phyloP scores from a whole-genome alignment of 495 filamentous ascomycete genomes.

The Aspergillus panamensis region DNA sequence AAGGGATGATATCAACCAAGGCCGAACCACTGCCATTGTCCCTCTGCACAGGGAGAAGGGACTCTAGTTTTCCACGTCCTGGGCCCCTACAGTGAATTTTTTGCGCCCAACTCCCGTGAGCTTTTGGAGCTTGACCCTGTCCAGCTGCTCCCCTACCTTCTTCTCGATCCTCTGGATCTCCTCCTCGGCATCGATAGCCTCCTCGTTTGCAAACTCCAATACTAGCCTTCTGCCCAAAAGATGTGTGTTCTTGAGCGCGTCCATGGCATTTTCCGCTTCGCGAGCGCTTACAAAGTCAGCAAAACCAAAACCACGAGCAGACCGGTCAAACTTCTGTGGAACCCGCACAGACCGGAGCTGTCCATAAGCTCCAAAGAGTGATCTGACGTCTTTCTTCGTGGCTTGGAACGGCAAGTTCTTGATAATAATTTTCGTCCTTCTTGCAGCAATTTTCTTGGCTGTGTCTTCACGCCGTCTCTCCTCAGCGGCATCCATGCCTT shows the following conservation, averaged over 20 bases:
- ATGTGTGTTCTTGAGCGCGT: constrained; percentile 89
- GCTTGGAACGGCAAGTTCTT: constrained; percentile 98
- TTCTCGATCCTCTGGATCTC: constrained; percentile 94
- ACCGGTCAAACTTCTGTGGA: constrained; percentile 87
- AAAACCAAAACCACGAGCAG: constrained; percentile 91
- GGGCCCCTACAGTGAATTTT: constrained; percentile 78
- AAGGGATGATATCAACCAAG: constrained; percentile 33
- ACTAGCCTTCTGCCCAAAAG: constrained; percentile 83
- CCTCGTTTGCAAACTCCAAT: constrained; percentile 81
- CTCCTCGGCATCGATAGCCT: constrained; percentile 86
- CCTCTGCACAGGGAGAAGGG: constrained; percentile 38
- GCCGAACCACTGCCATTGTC: constrained; percentile 17
- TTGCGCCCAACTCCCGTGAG: constrained; percentile 78
- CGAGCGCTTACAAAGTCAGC: constrained; percentile 89
- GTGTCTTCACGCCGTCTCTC: constrained; percentile 76
- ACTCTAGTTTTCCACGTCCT: constrained; percentile 59
- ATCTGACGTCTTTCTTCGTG: constrained; percentile 83
- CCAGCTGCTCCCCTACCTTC: constrained; percentile 83
- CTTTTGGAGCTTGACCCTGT: constrained; percentile 83
- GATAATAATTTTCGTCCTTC: constrained; percentile 89
- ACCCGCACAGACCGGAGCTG: constrained; percentile 88
- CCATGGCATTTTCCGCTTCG: constrained; percentile 91
- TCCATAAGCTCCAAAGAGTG: constrained; percentile 83
- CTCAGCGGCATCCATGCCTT: constrained; percentile 79
- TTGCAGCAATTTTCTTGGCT: constrained; percentile 67